Evolutionary conservation across 495 filamentous ascomycete genomes (phyloP).

Genomic region (Evernia prunastri): DNA sequence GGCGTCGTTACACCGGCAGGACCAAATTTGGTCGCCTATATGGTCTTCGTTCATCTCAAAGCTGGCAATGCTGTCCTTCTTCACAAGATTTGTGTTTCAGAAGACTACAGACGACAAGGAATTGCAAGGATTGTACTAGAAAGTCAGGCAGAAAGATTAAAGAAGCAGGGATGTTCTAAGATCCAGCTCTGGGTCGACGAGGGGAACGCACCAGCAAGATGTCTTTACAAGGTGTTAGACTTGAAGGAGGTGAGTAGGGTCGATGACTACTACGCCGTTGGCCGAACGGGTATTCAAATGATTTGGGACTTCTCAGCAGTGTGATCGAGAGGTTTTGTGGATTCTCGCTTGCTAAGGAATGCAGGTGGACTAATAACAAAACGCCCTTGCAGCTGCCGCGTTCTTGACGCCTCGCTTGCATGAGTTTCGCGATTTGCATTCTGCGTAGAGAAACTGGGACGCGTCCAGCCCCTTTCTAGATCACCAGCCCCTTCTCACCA

Average conservation of each 20-base stretch:
- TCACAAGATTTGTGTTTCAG: slow-evolving; percentile 54
- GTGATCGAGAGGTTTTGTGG: slow-evolving; percentile 13
- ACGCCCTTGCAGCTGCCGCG: slow-evolving; percentile 14
- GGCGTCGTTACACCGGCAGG: neutral
- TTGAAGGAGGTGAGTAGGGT: slow-evolving; percentile 49
- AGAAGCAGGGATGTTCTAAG: slow-evolving; percentile 46
- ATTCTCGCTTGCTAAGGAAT: slow-evolving; percentile 13
- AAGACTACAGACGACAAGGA: slow-evolving; percentile 46
- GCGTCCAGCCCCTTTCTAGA: slow-evolving; percentile 9
- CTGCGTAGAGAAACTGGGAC: slow-evolving; percentile 10
- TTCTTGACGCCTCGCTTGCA: slow-evolving; percentile 4
- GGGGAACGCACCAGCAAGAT: slow-evolving; percentile 42
- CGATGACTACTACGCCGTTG: slow-evolving; percentile 51
- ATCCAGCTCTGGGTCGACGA: slow-evolving; percentile 59
- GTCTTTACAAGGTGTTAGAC: slow-evolving; percentile 44
- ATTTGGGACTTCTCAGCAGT: slow-evolving; percentile 34
- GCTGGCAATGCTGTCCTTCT: slow-evolving; percentile 39
- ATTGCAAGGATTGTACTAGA: slow-evolving; percentile 46
- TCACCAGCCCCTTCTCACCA: slow-evolving; percentile 1
- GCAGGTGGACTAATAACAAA: slow-evolving; percentile 2
- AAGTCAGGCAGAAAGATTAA: slow-evolving; percentile 42
- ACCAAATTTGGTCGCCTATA: slow-evolving; percentile 42
- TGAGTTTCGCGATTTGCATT: slow-evolving; percentile 11
- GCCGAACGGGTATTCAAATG: slow-evolving; percentile 52
- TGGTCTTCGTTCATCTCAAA: slow-evolving; percentile 50